Evolutionary conservation across 208 protist genomes (phyloP).

Genomic region (Wallacemonas sp.): DNA sequence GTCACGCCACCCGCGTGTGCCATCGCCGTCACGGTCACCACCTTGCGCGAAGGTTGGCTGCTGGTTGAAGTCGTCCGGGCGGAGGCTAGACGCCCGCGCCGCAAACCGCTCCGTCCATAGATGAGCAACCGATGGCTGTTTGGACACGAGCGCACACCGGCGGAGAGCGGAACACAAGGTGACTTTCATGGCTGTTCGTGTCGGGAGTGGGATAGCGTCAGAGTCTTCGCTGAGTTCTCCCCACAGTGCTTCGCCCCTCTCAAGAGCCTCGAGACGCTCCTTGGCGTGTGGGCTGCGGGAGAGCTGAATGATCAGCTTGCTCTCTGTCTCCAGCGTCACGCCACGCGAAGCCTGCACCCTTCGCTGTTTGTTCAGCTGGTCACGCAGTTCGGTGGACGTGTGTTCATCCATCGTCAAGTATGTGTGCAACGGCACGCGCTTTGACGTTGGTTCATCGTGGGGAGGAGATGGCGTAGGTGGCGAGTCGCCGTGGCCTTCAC

Average conservation of each 20-base stretch:
- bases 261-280: constrained; percentile 70
- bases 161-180: constrained; percentile 68
- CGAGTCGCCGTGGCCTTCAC: too few relatives aligned
- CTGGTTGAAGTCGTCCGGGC: constrained; percentile 59
- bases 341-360: constrained; percentile 15
- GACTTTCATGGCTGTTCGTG: constrained; percentile 59
- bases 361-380: constrained; percentile 21
- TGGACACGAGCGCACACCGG: constrained; percentile 65
- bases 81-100: constrained; percentile 34
- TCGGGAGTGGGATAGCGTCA: constrained; percentile 41
- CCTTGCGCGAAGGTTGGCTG: constrained; percentile 24
- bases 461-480: neutral
- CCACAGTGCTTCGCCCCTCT: constrained; percentile 70
- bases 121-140: constrained; percentile 41
- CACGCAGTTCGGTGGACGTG: constrained; percentile 21
- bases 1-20: neutral
- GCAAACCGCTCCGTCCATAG: constrained; percentile 77
- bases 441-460: neutral
- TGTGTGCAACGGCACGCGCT: neutral
- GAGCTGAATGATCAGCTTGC: constrained; percentile 57
- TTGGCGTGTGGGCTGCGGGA: constrained; percentile 37
- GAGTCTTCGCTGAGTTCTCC: constrained; percentile 40
- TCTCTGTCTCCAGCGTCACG: constrained; percentile 59
- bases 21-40: constrained; percentile 1
- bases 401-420: constrained; percentile 12